A percentile compares a stretch with the other conserved stretches of the same genome.
phyloP scores from a whole-genome alignment of 2,329 filamentous ascomycete genomes.

The Cryphonectria radicalis region DNA sequence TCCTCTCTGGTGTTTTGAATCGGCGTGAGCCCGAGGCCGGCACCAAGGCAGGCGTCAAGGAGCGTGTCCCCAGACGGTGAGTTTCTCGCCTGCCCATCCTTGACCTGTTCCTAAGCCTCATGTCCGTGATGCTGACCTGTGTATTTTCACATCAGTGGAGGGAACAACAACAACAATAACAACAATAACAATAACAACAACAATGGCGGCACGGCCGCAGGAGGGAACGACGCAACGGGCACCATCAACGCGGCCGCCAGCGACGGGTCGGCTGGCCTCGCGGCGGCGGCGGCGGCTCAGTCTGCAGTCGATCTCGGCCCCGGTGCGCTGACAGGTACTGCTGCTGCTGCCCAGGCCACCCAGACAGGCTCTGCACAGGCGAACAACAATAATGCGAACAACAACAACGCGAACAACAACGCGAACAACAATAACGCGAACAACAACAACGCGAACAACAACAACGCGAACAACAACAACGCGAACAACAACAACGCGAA shows the following conservation, averaged over 20 bases:
- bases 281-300: slow-evolving; percentile 25
- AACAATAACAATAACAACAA: background rate
- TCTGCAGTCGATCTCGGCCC: slow-evolving; percentile 36
- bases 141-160: background rate
- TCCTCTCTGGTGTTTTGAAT: slow-evolving; percentile 16
- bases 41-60: background rate
- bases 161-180: slow-evolving; percentile 31
- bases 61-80: slow-evolving; percentile 9
- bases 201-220: slow-evolving; percentile 41
- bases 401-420: background rate
- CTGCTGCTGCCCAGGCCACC: slow-evolving; percentile 34
- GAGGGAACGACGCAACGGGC: slow-evolving; percentile 43
- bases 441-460: no score
- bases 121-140: background rate
- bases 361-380: slow-evolving; percentile 34
- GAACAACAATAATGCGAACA: slow-evolving; percentile 10
- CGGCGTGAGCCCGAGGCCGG: background rate
- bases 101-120: background rate
- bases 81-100: background rate
- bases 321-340: slow-evolving; percentile 31
- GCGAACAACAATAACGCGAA: slow-evolving; percentile 8
- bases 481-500: slow-evolving; percentile 11
- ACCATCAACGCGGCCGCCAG: slow-evolving; percentile 23
- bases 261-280: slow-evolving; percentile 18
- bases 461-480: no score